Base-by-base conservation (phyloP, 768 basidiomycete species). In the Hygrocybe coccinea region DNA sequence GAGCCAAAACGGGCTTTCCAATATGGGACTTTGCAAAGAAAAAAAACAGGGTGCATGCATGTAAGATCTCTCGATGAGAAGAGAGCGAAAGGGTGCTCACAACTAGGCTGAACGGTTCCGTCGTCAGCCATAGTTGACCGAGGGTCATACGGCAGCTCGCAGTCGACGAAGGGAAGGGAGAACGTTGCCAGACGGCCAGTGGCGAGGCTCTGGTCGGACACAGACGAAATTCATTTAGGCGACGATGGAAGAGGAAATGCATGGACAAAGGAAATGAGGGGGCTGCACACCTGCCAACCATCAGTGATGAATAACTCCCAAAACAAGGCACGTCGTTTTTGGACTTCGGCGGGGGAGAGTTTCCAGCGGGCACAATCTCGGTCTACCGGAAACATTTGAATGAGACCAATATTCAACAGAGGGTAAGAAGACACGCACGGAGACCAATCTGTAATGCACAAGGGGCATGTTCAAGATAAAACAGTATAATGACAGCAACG, bases 241-340 rank as follows among this genome's bases (percentile, higher is more conserved):
- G 5, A n/a, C 56, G 5, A n/a, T 54, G 35, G 49, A 53, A 55
- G 12, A 49, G 24, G 38, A 14, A 15, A 44, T 39, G 11, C 38
- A 17, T 37, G 34, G 46, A 24, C 36, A 25, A 51, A 19, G 14
- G 12, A 17, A 15, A 39, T 15, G 44, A 36, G n/a, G n/a, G n/a
- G n/a, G n/a, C n/a, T 21, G 61, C 76, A 14, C 56, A 85, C 86
- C 77, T 85, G 84, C 84, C 85, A 87, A 57, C 82, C 82, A 64
- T 87, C 86, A 0, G 85, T 84, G 59, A 86, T 83, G 60, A 85
- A 86, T 25, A 87, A 57, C 57, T 88, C 86, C 86, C 86, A 87
- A 61, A 87, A 87, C 21, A 87, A 65, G 1, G 82, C 79, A 29
- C 86, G 78, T 3, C 86, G 79, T 65, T 86, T 86, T 70, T 88